These are phyloP conservation scores for Vinca minor DNA, from an alignment of 257 asterid species.

Conservation along the genomic window DNA sequence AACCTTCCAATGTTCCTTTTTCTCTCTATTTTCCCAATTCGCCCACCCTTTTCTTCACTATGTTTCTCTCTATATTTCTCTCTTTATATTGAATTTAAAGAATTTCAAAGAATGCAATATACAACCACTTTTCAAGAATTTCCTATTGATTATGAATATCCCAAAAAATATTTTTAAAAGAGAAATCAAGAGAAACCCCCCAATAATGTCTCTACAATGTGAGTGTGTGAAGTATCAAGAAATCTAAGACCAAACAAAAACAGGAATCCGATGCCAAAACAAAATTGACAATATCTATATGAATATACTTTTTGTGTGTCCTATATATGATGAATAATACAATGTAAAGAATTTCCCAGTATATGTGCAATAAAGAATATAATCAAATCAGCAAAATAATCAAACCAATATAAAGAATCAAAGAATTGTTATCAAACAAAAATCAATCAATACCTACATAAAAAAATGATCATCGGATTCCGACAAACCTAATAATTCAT, in stretches of 20 bases:
- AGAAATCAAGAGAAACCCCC: conserved; percentile 65
- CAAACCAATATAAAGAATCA: conserved; percentile 48
- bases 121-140: conserved; percentile 14
- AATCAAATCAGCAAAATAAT: conserved; percentile 35
- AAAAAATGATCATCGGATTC: conserved; percentile 82
- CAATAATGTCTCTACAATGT: conserved; percentile 38
- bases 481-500: conserved; percentile 48
- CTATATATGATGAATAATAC: conserved; percentile 48
- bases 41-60: conserved; percentile 35
- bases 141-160: background rate
- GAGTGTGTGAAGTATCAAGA: conserved; percentile 55
- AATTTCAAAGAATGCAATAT: conserved; percentile 23
- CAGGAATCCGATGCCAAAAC: conserved; percentile 91
- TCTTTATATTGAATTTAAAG: conserved; percentile 13
- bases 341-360: conserved; percentile 13
- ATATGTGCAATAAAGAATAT: conserved; percentile 72
- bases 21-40: conserved; percentile 27
- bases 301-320: conserved; percentile 36
- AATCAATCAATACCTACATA: conserved; percentile 44
- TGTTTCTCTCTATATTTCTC: conserved; percentile 17
- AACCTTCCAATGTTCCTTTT: conserved; percentile 32
- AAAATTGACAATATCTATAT: conserved; percentile 15
- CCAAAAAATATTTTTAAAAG: conserved; percentile 20
- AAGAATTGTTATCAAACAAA: conserved; percentile 42
- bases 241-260: conserved; percentile 31